A percentile compares a stretch with the other conserved stretches of the same genome.
Evolutionary conservation across 495 filamentous ascomycete species (phyloP).

Genomic region (Rusavskia elegans): DNA sequence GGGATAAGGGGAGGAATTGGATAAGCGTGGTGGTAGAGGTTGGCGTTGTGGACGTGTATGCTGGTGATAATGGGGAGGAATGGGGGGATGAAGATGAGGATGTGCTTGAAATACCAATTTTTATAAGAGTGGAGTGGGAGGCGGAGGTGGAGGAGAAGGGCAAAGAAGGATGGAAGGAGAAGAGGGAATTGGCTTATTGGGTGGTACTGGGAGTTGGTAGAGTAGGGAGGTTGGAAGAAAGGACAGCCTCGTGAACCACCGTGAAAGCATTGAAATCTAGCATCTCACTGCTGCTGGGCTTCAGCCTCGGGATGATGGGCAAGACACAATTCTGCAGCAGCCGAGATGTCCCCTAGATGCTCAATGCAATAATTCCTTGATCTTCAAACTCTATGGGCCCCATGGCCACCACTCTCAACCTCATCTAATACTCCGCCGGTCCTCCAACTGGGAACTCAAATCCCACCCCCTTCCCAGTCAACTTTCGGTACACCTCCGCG

Average conservation of each 20-base stretch:
- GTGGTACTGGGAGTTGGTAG: slow-evolving; percentile 77
- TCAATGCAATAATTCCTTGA: no score
- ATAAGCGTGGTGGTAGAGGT: slow-evolving; percentile 84
- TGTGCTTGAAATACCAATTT: slow-evolving; percentile 87
- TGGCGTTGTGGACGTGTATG: slow-evolving; percentile 42
- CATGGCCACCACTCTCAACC: no score
- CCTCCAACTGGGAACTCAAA: slow-evolving; percentile 94
- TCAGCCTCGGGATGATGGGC: no score
- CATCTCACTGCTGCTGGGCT: no score
- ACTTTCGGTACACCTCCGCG: slow-evolving; percentile 90
- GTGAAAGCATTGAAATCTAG: no score
- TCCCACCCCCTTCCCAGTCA: slow-evolving; percentile 83
- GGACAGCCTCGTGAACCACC: not conserved
- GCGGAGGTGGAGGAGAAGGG: slow-evolving; percentile 48
- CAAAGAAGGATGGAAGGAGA: slow-evolving; percentile 30
- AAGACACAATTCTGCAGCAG: no score
- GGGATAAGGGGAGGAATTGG: slow-evolving; percentile 91
- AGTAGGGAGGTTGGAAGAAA: slow-evolving; percentile 28
- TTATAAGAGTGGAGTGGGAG: slow-evolving; percentile 87
- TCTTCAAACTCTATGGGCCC: no score
- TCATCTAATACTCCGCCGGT: slow-evolving; percentile 58
- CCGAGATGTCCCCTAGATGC: no score
- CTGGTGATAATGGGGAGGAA: slow-evolving; percentile 13
- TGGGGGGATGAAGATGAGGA: slow-evolving; percentile 58
- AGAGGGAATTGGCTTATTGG: slow-evolving; percentile 87